Evolutionary conservation across 352 stramenopile species (phyloP).

Genomic region (Thalassiosira mediterranea): DNA sequence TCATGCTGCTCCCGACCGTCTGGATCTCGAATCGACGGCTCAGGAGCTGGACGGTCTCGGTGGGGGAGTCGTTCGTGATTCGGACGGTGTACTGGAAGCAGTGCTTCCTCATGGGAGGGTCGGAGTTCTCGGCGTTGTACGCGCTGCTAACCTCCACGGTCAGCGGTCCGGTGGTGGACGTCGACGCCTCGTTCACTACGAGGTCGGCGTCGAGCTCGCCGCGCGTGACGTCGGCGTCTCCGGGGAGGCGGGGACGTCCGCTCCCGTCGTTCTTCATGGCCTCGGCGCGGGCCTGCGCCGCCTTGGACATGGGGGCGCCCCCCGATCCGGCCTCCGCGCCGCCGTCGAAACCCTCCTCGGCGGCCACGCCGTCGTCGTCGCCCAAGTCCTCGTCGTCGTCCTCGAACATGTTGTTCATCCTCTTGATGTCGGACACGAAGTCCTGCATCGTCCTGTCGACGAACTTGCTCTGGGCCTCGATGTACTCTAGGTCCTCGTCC

Average conservation of each 20-base stretch:
- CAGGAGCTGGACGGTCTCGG: conserved; percentile 83
- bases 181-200: conserved; percentile 58
- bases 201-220: conserved; percentile 65
- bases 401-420: conserved; percentile 26
- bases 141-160: conserved; percentile 67
- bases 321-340: conserved; percentile 17
- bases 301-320: conserved; percentile 44
- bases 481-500: conserved; percentile 5
- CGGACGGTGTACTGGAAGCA: conserved; percentile 86
- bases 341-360: conserved; percentile 19
- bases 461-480: conserved; percentile 6
- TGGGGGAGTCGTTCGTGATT: conserved; percentile 85
- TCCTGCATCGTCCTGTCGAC: conserved; percentile 66
- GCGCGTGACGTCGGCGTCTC: conserved; percentile 68
- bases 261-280: conserved; percentile 70
- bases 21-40: conserved; percentile 84
- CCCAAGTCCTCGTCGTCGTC: conserved; percentile 35
- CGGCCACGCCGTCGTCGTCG: conserved; percentile 32
- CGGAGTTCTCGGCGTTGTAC: conserved; percentile 85
- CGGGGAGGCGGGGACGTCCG: conserved; percentile 69
- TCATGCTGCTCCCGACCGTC: conserved; percentile 78
- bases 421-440: conserved; percentile 65
- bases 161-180: conserved; percentile 61
- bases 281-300: conserved; percentile 55
- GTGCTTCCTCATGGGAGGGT: conserved; percentile 84